Evolutionary conservation across 306 rosid genomes (phyloP).

Genomic region (Lablab purpureus): DNA sequence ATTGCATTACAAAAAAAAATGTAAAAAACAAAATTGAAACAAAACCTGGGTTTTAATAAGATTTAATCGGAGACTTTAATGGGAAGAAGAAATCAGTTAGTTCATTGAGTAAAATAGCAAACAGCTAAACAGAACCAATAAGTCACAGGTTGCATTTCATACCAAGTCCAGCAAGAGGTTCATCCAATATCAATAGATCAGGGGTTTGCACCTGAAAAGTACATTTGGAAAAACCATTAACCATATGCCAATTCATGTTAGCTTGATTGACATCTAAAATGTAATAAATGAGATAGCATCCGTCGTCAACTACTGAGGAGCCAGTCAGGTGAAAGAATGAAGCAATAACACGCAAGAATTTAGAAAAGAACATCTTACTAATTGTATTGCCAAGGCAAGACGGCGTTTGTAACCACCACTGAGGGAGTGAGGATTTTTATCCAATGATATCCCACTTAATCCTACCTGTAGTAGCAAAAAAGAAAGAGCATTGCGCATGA

Average conservation of each 20-base stretch:
- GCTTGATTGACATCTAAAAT: slow-evolving; percentile 36
- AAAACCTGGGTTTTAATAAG: slow-evolving; percentile 24
- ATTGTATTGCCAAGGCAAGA: slow-evolving; percentile 93
- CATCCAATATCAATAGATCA: slow-evolving; percentile 90
- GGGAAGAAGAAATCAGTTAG: slow-evolving; percentile 16
- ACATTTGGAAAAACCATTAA: slow-evolving; percentile 37
- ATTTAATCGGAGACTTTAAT: not conserved
- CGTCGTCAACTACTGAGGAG: slow-evolving; percentile 20
- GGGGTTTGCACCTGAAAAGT: slow-evolving; percentile 85
- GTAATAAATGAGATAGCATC: not conserved
- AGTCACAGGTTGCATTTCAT: slow-evolving; percentile 45
- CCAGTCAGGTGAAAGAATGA: slow-evolving; percentile 37
- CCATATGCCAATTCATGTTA: slow-evolving; percentile 31
- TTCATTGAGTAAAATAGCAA: slow-evolving; percentile 37
- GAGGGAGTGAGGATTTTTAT: slow-evolving; percentile 89
- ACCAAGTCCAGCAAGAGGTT: slow-evolving; percentile 99
- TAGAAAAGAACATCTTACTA: slow-evolving; percentile 58
- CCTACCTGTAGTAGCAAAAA: slow-evolving; percentile 70
- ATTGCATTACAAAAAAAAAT: not conserved
- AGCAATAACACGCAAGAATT: slow-evolving; percentile 27
- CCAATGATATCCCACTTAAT: slow-evolving; percentile 83
- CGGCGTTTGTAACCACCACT: slow-evolving; percentile 99
- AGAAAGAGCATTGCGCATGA: slow-evolving; percentile 13
- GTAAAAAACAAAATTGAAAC: slow-evolving; percentile 3
- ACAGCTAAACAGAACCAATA: slow-evolving; percentile 34